Evolutionary conservation across 371 early-diverging fungal species (phyloP).

Genomic region (Mucor saturninus): DNA sequence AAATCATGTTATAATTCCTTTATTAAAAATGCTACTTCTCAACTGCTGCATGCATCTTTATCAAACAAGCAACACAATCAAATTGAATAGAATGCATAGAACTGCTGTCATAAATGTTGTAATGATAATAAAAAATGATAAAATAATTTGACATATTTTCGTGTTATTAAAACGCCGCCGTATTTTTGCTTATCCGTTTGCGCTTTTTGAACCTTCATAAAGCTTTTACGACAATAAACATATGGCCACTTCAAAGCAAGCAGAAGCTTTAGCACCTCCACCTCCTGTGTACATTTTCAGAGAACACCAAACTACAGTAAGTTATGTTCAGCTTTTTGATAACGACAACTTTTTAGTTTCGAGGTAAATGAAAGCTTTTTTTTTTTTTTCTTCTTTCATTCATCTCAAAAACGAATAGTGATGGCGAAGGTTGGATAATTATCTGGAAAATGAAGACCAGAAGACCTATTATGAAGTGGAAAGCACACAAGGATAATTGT

Average conservation of each 20-base stretch:
- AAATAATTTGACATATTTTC: not conserved
- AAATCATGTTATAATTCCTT: too few species aligned
- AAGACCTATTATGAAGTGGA: constrained; percentile 42
- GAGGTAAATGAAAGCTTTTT: constrained; percentile 25
- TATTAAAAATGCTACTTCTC: not conserved
- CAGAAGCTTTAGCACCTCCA: constrained; percentile 18
- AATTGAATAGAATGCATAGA: too few species aligned
- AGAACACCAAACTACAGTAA: constrained; percentile 39
- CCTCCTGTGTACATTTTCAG: constrained; percentile 42
- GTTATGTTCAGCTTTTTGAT: constrained; percentile 29
- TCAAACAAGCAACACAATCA: too few species aligned
- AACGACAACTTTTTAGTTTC: constrained; percentile 37
- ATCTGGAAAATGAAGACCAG: constrained; percentile 49
- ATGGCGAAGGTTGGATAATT: constrained; percentile 44
- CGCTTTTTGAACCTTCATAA: too few species aligned
- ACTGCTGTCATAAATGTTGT: not conserved
- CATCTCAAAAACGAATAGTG: constrained; percentile 23
- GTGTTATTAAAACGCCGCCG: constrained; percentile 1
- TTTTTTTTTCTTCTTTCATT: not conserved
- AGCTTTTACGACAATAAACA: not conserved
- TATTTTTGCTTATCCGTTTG: not conserved
- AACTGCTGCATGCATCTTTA: not conserved
- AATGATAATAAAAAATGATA: not conserved
- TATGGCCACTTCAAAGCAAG: constrained; percentile 1
- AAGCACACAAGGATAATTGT: constrained; percentile 46